Evolutionary conservation across 2,329 filamentous ascomycete species (phyloP), one percentile per base, ranked within the genome.

Genomic region (Myriosclerotinia scirpicola): DNA sequence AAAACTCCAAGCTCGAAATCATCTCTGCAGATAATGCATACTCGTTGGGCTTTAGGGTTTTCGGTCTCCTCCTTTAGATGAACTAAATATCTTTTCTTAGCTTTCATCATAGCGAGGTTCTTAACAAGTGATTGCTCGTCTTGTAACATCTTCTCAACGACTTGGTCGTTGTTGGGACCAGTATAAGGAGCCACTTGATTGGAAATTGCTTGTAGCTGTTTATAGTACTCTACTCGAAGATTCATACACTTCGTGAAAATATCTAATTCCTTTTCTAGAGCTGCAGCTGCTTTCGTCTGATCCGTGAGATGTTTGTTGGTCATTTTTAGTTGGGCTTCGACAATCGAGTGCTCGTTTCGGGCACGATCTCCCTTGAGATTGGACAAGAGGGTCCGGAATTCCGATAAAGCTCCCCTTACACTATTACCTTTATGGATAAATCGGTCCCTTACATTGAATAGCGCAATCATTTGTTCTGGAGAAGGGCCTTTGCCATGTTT

Each of bases 181-280:
- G 92, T 88, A 66, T 90, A 91, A 0, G 90, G 88, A 6, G 86
- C 84, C 0, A 98, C 92, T 22, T 87, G 91, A 75, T 98, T 94
- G 0, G 93, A 97, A n/a, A 98, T 87, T 36, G 87, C 85, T 75
- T 98, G 95, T 14, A 98, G 82, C 74, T 97, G 93, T 6, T 90
- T 87, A 75, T 98, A 98, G 75, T 93, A 98, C 67, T 95, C 92
- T 0, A 97, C 79, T 17, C 95, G 88, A 48, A 87, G 83, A 73
- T 98, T 98, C 87, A 96, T 93, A 0, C 90, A 87, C 20, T 83
- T 82, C 38, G 87, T 89, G 76, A 96, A 95, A 38, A 87, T 80
- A 56, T 94, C 89, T 7, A 92, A 80, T 76, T 97, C 93, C 67
- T 85, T 85, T 68, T 91, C 87, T 15, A 89, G 76, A 6, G 77